Conservation (phyloP, 108 stramenopile genomes). For the Pseudonitzschia pungens region DNA sequence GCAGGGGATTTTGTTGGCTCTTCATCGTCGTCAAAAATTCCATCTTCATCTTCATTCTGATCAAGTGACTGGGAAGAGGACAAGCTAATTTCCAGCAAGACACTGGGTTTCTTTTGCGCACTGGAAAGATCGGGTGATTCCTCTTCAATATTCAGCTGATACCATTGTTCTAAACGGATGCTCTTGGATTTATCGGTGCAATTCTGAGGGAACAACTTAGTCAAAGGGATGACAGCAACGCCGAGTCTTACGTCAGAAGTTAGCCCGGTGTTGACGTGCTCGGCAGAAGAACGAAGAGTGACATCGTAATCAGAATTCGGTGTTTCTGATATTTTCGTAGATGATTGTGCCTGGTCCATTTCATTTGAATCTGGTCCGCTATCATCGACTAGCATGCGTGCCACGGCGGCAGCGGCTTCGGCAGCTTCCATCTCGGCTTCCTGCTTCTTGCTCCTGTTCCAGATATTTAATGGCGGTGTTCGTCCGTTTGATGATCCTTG, state of each 20-base stretch:
- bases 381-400: slow-evolving; percentile 40
- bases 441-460: slow-evolving; percentile 16
- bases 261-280: slow-evolving; percentile 8
- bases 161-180: slow-evolving; percentile 73
- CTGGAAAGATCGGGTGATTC: slow-evolving; percentile 14
- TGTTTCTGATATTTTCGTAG: slow-evolving; percentile 9
- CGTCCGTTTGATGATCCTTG: not conserved
- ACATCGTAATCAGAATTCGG: slow-evolving; percentile 28
- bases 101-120: slow-evolving; percentile 63
- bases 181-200: slow-evolving; percentile 29
- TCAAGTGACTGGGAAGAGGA: slow-evolving; percentile 50
- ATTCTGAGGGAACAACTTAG: slow-evolving; percentile 56
- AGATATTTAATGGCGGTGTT: slow-evolving; percentile 10
- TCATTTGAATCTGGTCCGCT: slow-evolving; percentile 1
- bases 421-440: slow-evolving; percentile 40
- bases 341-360: not conserved
- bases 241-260: slow-evolving; percentile 62
- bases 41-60: slow-evolving; percentile 58
- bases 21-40: slow-evolving; percentile 16
- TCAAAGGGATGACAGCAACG: slow-evolving; percentile 63
- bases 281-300: slow-evolving; percentile 7
- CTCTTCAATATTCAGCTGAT: slow-evolving; percentile 40
- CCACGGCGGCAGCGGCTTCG: slow-evolving; percentile 48
- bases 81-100: slow-evolving; percentile 75
- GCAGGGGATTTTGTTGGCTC: slow-evolving; percentile 13